Percentiles rank a stretch among this genome's conserved stretches.
These are phyloP conservation scores for Chaetomium cochliodes DNA, from an alignment of 495 filamentous ascomycete species.

Conservation along the genomic window DNA sequence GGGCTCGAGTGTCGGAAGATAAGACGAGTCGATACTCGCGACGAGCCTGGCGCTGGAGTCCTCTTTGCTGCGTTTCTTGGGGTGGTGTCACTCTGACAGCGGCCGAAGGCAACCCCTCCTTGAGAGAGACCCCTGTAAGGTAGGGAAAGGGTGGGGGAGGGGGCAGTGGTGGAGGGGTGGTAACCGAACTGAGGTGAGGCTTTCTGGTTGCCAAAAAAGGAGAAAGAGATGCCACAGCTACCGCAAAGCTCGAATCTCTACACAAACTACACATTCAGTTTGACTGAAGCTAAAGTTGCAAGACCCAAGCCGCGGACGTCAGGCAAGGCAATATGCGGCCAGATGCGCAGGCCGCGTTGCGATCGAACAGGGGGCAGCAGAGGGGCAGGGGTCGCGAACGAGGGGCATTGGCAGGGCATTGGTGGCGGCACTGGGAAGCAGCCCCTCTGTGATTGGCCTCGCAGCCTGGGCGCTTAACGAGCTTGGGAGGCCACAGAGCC, in stretches of 20 bases:
- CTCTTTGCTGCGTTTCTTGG: not conserved
- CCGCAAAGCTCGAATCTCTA: not conserved
- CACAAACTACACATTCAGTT: not conserved
- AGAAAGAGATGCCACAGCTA: not conserved
- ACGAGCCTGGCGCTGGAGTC: not conserved
- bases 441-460: constrained; percentile 36
- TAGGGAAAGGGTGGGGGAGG: not conserved
- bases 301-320: constrained; percentile 8
- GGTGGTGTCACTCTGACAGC: not conserved
- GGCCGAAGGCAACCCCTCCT: constrained; percentile 1
- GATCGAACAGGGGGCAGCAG: constrained; percentile 16
- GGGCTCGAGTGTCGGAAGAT: not conserved
- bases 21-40: not conserved
- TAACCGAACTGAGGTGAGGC: not conserved
- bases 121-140: constrained; percentile 4
- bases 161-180: not conserved
- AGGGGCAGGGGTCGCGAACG: constrained; percentile 3
- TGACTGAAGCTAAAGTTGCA: constrained; percentile 12
- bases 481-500: constrained; percentile 26
- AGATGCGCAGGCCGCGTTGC: constrained; percentile 34
- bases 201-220: not conserved
- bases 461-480: constrained; percentile 34
- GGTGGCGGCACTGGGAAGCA: constrained; percentile 26
- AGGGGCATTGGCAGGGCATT: constrained; percentile 21
- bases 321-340: constrained; percentile 43